These are phyloP conservation scores for Mortierella polycephala DNA, from an alignment of 371 early-diverging fungal species.

Conservation along the genomic window DNA sequence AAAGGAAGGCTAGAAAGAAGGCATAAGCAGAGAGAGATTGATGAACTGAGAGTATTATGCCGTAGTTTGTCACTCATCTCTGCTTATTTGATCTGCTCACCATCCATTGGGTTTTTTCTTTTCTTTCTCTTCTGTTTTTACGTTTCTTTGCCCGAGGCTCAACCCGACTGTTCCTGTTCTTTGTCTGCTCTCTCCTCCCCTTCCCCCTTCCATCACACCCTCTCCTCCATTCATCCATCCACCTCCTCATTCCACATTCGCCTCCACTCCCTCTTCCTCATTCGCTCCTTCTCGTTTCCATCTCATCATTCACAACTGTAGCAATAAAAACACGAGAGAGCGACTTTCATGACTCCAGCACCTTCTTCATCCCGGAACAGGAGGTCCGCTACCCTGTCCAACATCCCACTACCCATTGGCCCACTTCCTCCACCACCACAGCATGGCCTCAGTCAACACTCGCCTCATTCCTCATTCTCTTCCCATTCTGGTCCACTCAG, in stretches of 20 bases:
- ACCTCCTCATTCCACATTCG: background rate
- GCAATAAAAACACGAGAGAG: background rate
- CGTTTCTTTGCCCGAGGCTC: background rate
- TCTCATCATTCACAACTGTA: background rate
- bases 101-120: background rate
- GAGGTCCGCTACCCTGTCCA: slow-evolving; percentile 38
- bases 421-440: slow-evolving; percentile 34
- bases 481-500: slow-evolving; percentile 32
- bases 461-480: slow-evolving; percentile 41
- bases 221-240: background rate
- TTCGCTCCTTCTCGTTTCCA: background rate
- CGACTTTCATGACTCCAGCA: slow-evolving; percentile 15
- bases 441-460: slow-evolving; percentile 12
- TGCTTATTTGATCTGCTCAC: too few relatives aligned
- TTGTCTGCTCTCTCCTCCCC: too few relatives aligned
- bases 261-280: slow-evolving; percentile 1
- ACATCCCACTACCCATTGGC: slow-evolving; percentile 26
- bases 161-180: too few relatives aligned
- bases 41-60: too few relatives aligned
- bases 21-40: too few relatives aligned
- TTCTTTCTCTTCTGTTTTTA: background rate
- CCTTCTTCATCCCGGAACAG: slow-evolving; percentile 35
- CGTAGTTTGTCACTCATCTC: too few relatives aligned
- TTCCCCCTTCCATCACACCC: background rate
- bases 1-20: too few relatives aligned